A percentile compares a stretch with the other conserved stretches of the same genome.
These are phyloP conservation scores for Gaeumannomyces sp. DNA, from an alignment of 2,329 filamentous ascomycete species.

Conservation along the genomic window DNA sequence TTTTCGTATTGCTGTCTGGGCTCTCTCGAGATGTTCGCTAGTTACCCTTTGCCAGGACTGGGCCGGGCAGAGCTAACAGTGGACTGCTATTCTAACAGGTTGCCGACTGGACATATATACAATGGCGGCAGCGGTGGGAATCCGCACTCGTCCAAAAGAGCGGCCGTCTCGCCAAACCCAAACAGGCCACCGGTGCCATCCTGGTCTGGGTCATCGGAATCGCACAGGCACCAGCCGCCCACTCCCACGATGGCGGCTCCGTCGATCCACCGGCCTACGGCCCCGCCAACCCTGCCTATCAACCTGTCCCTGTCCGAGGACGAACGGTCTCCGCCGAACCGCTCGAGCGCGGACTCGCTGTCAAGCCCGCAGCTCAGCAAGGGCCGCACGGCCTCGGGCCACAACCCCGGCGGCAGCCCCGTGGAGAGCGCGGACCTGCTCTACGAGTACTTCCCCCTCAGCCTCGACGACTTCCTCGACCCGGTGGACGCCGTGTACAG, in stretches of 20 bases:
- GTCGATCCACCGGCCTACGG: conserved; percentile 14
- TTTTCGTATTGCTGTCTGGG: neutral
- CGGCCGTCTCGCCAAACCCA: conserved; percentile 46
- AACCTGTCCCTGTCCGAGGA: conserved; percentile 55
- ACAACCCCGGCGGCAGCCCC: conserved; percentile 45
- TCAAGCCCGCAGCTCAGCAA: conserved; percentile 43
- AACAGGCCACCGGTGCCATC: conserved; percentile 47
- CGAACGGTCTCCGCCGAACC: conserved; percentile 49
- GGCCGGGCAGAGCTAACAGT: neutral
- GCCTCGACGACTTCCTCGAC: conserved; percentile 72
- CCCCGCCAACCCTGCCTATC: conserved; percentile 30
- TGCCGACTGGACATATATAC: conserved; percentile 37
- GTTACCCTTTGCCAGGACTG: no score
- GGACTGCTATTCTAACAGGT: conserved; percentile 19
- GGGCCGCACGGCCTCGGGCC: conserved; percentile 20
- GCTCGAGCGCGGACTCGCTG: conserved; percentile 37
- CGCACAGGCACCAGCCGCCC: conserved; percentile 13
- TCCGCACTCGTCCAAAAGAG: conserved; percentile 45
- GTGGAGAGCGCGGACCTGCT: conserved; percentile 75
- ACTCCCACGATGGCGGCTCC: conserved; percentile 16
- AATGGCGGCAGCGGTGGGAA: conserved; percentile 15
- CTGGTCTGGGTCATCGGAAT: conserved; percentile 35
- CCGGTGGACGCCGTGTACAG: conserved; percentile 86
- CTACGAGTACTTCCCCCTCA: conserved; percentile 93
- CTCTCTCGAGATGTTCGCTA: no score